phyloP scores from a whole-genome alignment of 1,284 basidiomycete genomes.

The Puccinia hordei region DNA sequence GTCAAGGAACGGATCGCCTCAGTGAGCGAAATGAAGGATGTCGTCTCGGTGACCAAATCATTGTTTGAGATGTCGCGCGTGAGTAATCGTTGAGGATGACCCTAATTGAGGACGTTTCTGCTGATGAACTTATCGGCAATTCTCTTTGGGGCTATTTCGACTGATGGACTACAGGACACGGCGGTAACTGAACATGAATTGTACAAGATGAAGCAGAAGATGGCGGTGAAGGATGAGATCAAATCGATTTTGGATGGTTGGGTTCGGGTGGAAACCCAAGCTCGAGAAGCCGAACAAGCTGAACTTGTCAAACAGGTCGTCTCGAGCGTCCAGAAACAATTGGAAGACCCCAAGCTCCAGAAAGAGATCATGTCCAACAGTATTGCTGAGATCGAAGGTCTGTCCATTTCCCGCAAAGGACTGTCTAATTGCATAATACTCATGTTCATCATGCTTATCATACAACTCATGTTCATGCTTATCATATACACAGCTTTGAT shows the following conservation, averaged over 20 bases:
- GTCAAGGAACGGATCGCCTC: slow-evolving; percentile 89
- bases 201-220: slow-evolving; percentile 88
- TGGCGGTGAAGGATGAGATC: slow-evolving; percentile 80
- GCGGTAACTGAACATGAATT: slow-evolving; percentile 85
- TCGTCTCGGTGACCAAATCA: slow-evolving; percentile 81
- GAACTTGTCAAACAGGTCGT: slow-evolving; percentile 85
- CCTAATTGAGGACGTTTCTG: background rate
- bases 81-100: slow-evolving; percentile 52
- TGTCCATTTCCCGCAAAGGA: slow-evolving; percentile 61
- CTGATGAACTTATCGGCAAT: background rate
- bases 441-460: background rate
- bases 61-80: slow-evolving; percentile 93
- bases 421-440: background rate
- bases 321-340: slow-evolving; percentile 76
- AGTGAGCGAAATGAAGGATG: slow-evolving; percentile 90
- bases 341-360: slow-evolving; percentile 90
- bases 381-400: slow-evolving; percentile 87
- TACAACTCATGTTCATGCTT: background rate
- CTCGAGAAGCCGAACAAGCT: slow-evolving; percentile 92
- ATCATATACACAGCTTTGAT: slow-evolving; percentile 41
- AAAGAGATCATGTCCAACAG: slow-evolving; percentile 84
- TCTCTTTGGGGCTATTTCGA: background rate
- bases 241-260: slow-evolving; percentile 95
- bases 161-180: slow-evolving; percentile 71
- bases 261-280: slow-evolving; percentile 95